Evolutionary conservation across 2,329 filamentous ascomycete species (phyloP), one percentile per base, ranked within the genome.

Genomic region (Lachnellula suecica): DNA sequence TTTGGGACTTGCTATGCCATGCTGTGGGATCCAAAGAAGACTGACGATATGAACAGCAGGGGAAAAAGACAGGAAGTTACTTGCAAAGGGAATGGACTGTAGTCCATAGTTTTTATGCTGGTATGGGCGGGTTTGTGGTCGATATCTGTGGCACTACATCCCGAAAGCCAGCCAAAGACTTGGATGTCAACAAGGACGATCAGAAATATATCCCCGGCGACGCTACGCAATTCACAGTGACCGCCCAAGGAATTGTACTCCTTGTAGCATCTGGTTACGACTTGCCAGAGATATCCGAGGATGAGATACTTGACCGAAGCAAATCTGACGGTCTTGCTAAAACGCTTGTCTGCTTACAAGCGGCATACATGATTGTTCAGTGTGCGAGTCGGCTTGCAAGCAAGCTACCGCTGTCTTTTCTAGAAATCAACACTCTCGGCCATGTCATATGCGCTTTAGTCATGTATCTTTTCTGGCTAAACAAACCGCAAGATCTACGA

Each of bases 321-420:
- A 67, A 67, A 46, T 58, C 60, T 8, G 59, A 64, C 15, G 47
- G 55, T 22, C 53, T 68, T 2, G 58, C 64, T 3, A 68, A 68
- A 51, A 42, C 51, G 10, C 34, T 68, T 4, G 64, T 67, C 5
- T 60, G 58, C 42, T 25, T 65, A 6, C 63, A 67, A 53, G 64
- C 62, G 3, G 53, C 44, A 11, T 66, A 57, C 52, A 59, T 65
- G 20, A 49, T 65, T 17, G 41, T 63, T 6, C 62, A 67, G 51
- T 53, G 58, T 22, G 37, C 61, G 24, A 53, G 47, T 9, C 53
- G 65, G 29, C 50, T 65, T 19, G 50, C 50, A 10, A 40, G 42
- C 5, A 29, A 50, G 1, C 56, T 67, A 22, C 61, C 65, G 1
- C 50, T 66, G 13, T 59, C 60, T 3, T 29, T 66, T 6, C 45